These are phyloP conservation scores for Colletotrichum phormii DNA, from an alignment of 2,329 filamentous ascomycete genomes.

Conservation along the genomic window DNA sequence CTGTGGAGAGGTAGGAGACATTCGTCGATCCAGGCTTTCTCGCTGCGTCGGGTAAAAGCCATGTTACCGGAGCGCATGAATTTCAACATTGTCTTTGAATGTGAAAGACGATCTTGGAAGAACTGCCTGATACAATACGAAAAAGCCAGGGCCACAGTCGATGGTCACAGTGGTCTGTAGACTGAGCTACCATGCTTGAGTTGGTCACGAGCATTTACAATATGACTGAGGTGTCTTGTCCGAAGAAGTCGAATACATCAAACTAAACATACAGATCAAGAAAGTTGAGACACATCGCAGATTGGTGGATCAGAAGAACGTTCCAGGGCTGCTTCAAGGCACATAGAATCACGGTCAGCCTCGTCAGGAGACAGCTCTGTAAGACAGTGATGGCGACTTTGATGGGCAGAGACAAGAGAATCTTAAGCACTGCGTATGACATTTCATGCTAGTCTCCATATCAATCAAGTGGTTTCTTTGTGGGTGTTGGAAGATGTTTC, in stretches of 20 bases:
- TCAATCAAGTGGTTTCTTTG: too few species aligned
- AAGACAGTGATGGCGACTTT: too few species aligned
- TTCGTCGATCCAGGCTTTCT: background rate
- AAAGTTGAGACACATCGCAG: background rate
- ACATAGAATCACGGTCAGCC: background rate
- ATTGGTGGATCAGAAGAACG: background rate
- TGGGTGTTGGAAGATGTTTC: too few species aligned
- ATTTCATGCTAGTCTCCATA: too few species aligned
- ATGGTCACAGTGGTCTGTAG: background rate
- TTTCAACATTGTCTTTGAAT: background rate
- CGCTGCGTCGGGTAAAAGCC: background rate
- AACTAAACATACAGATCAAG: background rate
- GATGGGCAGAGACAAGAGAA: too few species aligned
- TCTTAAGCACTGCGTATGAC: too few species aligned
- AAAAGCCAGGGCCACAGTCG: too few species aligned
- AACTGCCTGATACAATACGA: background rate
- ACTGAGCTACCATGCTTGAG: background rate
- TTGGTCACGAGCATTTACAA: background rate
- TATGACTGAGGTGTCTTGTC: background rate
- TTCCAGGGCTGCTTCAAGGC: background rate
- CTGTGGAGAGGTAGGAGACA: background rate
- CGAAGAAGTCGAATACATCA: background rate
- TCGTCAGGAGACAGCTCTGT: background rate
- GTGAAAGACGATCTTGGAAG: background rate
- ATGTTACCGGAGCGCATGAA: background rate